Base-by-base conservation (phyloP, 2,329 filamentous ascomycete species). In the Stachybotrys chlorohalonatus region DNA sequence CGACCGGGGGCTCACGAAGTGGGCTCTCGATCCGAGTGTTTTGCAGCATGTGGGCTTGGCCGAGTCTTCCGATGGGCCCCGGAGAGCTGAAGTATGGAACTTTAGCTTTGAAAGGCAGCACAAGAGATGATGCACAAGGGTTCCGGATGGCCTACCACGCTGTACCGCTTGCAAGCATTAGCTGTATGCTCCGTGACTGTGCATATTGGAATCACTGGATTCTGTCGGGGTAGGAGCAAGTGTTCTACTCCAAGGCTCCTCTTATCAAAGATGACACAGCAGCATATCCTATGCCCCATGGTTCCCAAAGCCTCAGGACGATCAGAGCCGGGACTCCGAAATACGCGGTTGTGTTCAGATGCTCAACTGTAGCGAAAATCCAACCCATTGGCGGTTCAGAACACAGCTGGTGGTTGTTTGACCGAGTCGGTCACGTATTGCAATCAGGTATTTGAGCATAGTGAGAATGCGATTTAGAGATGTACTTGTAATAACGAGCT, bases 231-330 rank as follows among this genome's bases (percentile, higher is more conserved):
- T 73, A 83, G n/a, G 84, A 89, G 60, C 72, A 75, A 31, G 68
- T 83, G 60, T 72, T 88, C 0, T 89, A 89, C 62, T 60, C 73
- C 11, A 75, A 80, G 36, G 36, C 36, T 9, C 24, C 2, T 24
- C 24, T 4, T 24, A 24, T 2, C 24, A 24, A 24, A 24, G 24
- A 24, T 24, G 24, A 24, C 24, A 24, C 56, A 77, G 73, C 9
- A 77, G 73, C 30, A 78, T 88, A 1, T 85, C 86, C 0, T 71
- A 85, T 17, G 83, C 76, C 1, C 68, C 73, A 0, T 80, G 84
- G 62, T 89, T 89, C 70, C 84, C 84, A 0, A 60, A 63, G 16
- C 53, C 58, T 16, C 58, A 70, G 1, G 68, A 67, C 5, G 72
- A 73, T 13, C 75, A 69, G 13, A 72, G 68, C 39, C 79, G 76